Conservation (phyloP, 257 asterid genomes). For the Solanum ahanhuiri region DNA sequence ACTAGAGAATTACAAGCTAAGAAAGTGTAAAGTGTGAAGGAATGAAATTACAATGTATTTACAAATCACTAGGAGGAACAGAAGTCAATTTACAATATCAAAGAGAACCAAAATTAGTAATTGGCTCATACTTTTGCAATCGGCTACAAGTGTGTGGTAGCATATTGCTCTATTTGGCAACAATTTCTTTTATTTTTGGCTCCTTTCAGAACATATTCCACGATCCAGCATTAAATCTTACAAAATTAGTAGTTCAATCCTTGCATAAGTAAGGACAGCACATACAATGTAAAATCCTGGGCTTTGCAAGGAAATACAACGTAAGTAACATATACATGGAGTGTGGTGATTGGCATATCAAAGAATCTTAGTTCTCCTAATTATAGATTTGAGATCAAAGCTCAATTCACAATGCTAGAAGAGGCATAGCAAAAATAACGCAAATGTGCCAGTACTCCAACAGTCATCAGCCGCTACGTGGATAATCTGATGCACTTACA, state of each 20-base stretch:
- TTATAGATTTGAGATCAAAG: neutral
- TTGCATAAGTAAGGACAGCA: neutral
- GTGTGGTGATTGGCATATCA: neutral
- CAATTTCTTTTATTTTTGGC: neutral
- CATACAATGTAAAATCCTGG: neutral
- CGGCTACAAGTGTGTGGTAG: neutral
- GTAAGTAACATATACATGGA: neutral
- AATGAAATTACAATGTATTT: neutral
- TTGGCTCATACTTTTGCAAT: neutral
- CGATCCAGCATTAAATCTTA: neutral
- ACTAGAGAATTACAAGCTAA: neutral
- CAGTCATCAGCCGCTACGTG: neutral
- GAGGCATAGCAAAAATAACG: neutral
- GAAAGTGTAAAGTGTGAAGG: neutral
- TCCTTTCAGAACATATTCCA: neutral
- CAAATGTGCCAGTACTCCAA: neutral
- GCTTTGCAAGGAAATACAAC: neutral
- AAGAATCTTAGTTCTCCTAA: neutral
- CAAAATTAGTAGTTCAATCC: neutral
- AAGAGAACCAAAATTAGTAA: neutral
- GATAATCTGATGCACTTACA: slow-evolving; percentile 2
- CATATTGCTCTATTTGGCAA: neutral
- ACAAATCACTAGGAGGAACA: neutral
- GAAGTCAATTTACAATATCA: neutral
- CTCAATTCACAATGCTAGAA: neutral